phyloP scores from a whole-genome alignment of 306 rosid species.

The Comarum palustre region DNA sequence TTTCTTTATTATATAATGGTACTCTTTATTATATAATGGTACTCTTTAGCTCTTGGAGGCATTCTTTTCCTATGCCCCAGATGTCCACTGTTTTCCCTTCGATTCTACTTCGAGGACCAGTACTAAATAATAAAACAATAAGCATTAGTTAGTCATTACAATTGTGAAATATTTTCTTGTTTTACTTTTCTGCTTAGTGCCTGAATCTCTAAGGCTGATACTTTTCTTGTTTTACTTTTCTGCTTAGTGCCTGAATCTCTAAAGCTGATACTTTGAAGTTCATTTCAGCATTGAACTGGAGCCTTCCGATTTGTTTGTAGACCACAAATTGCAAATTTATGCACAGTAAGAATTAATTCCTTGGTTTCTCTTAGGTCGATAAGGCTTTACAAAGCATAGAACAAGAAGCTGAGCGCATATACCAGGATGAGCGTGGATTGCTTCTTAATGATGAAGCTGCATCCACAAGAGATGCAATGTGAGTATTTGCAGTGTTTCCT shows the following conservation, averaged over 20 bases:
- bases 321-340: neutral
- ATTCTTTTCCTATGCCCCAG: neutral
- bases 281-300: neutral
- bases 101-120: neutral
- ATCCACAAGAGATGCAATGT: constrained; percentile 95
- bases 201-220: neutral
- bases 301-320: neutral
- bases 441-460: constrained; percentile 96
- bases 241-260: neutral
- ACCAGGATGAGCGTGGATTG: constrained; percentile 82
- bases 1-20: constrained; percentile 2
- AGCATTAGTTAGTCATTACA: neutral
- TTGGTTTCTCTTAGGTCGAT: constrained; percentile 54
- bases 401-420: constrained; percentile 84
- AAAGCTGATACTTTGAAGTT: neutral
- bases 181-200: neutral
- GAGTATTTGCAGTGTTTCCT: constrained; percentile 33
- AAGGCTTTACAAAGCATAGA: constrained; percentile 90
- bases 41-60: neutral
- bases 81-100: neutral
- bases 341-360: neutral
- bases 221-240: neutral
- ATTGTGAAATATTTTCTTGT: neutral
- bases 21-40: neutral
- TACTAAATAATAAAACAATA: neutral